These are phyloP conservation scores for Capsicum baccatum DNA, from an alignment of 257 asterid species.

Conservation along the genomic window DNA sequence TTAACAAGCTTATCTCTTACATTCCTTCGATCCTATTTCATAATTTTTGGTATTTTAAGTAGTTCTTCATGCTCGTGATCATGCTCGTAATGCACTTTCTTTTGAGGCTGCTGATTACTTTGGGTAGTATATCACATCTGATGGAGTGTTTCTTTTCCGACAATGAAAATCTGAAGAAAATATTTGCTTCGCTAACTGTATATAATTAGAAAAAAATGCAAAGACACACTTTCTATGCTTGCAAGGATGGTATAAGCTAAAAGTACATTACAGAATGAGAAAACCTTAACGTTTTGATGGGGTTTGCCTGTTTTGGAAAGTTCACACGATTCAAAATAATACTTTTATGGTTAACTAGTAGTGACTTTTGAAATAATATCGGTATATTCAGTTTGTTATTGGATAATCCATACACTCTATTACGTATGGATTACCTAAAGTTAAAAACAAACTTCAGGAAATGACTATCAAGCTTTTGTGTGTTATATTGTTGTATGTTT, in stretches of 20 bases:
- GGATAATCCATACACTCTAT: not conserved
- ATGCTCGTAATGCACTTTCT: not conserved
- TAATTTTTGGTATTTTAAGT: not conserved
- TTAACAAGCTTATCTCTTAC: not conserved
- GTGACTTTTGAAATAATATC: not conserved
- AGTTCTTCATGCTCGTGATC: not conserved
- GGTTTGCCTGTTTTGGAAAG: not conserved
- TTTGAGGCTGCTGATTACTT: not conserved
- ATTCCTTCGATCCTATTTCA: not conserved
- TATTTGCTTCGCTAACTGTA: not conserved
- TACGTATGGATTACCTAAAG: not conserved
- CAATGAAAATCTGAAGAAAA: constrained; percentile 13
- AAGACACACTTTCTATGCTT: not conserved
- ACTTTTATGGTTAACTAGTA: not conserved
- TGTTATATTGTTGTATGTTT: too few species aligned
- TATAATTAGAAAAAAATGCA: not conserved
- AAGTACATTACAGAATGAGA: not conserved
- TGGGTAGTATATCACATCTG: not conserved
- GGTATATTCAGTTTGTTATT: not conserved
- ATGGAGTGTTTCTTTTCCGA: not conserved
- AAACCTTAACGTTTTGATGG: not conserved
- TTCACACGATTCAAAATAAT: not conserved
- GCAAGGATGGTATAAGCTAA: not conserved
- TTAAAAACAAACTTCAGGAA: too few species aligned
- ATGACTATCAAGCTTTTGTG: too few species aligned